A percentile compares a stretch with the other conserved stretches of the same genome.
phyloP scores from a whole-genome alignment of 2,329 filamentous ascomycete genomes.

The Aureobasidium sp. region DNA sequence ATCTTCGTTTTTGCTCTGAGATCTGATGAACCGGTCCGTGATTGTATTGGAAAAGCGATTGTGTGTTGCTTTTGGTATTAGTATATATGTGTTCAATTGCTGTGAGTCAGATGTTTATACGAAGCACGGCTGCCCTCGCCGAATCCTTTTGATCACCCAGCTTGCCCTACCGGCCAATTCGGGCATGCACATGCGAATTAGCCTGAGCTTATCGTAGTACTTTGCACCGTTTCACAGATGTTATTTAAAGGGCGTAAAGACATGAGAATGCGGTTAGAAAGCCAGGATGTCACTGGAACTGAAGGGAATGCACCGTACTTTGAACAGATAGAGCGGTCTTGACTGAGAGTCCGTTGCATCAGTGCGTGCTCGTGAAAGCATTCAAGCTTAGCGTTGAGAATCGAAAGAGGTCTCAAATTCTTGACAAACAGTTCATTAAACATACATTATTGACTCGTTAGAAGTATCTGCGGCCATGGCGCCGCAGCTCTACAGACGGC shows the following conservation, averaged over 20 bases:
- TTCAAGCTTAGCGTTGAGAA: too few species aligned
- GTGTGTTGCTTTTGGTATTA: background rate
- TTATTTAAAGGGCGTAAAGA: background rate
- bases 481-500: background rate
- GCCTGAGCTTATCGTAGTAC: background rate
- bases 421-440: background rate
- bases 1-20: background rate
- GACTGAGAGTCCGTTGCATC: too few species aligned
- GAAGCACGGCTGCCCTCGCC: background rate
- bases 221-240: background rate
- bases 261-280: background rate
- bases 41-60: too few species aligned
- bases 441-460: background rate
- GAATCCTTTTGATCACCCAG: background rate
- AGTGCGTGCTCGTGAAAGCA: background rate
- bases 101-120: conserved; percentile 1
- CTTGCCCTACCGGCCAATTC: background rate
- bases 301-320: background rate
- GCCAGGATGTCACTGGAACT: too few species aligned
- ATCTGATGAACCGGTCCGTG: background rate
- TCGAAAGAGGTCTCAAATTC: too few species aligned
- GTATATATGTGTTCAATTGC: background rate
- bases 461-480: background rate
- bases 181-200: background rate
- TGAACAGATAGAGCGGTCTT: too few species aligned